Base-by-base conservation (phyloP, 371 early-diverging fungal species). In the Mucor lusitanicus region DNA sequence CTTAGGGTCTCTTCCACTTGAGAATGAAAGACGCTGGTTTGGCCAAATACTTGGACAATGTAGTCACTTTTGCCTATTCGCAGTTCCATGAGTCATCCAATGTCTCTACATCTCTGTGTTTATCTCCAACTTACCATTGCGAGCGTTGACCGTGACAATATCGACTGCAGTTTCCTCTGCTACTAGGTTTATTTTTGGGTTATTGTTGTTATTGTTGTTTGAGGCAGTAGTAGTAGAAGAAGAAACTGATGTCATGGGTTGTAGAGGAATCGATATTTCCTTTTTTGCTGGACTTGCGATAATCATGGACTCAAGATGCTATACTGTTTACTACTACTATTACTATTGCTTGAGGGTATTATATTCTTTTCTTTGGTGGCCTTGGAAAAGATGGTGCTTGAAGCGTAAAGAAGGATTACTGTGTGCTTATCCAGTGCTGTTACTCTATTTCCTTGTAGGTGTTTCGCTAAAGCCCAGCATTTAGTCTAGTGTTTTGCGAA, bases 301-400 rank as follows among this genome's bases (percentile, higher is more conserved):
- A 68, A 82, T 82, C 82, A 82, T 82, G 77, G 68, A 66, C 69
- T 70, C 61, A 39, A 44, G 57, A 48, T 63, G 65, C 59, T 69
- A 67, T 48, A 64, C 67, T 64, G 50, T 12, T 48, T 69, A 65
- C 50, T 63, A 50, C 48, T 59, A 60, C 27, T 69, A 73, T 48
- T 74, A 67, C 64, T 78, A 74, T 54, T 73, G 68, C 54, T 80
- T 68, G 63, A 73, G 69, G 67, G 68, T 30, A 68, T 61, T 68
- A 72, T 71, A 76, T 83, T 80, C 69, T 69, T 78, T 77, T 83
- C 78, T 73, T 83, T 83, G 71, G 80, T 80, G 73, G 80, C 81
- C 69, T 83, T 83, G 69, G 83, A 83, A 71, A 80, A 77, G 77
- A 83, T 72, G 76, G 81, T 79, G 77, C 78, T 83, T 69, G 83